These are phyloP conservation scores for Auricularia sp. DNA, from an alignment of 768 basidiomycete species.

Conservation along the genomic window DNA sequence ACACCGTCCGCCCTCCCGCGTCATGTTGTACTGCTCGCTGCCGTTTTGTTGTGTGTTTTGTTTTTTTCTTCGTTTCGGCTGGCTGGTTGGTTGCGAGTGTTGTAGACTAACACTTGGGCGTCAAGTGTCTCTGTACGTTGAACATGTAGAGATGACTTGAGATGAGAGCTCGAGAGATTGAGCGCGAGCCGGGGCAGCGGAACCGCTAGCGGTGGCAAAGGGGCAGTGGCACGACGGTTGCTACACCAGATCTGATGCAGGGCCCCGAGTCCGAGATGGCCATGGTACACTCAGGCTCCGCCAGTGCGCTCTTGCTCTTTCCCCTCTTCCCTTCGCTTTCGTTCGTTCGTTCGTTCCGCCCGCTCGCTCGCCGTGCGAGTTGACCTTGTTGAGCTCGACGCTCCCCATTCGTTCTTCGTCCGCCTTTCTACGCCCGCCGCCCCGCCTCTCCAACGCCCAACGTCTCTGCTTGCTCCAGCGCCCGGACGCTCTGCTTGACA, in stretches of 20 bases:
- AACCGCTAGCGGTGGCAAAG: not conserved
- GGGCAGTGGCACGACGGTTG: not conserved
- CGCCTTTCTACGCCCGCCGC: not conserved
- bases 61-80: not conserved
- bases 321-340: not conserved
- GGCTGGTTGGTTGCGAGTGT: too few species aligned
- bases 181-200: not conserved
- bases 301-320: not conserved
- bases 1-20: not conserved
- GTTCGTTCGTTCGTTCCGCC: conserved; percentile 4
- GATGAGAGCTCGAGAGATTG: not conserved
- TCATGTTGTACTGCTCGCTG: not conserved
- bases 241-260: not conserved
- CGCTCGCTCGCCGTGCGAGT: conserved; percentile 4
- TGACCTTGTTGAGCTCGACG: conserved; percentile 5
- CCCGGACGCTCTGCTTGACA: conserved; percentile 1
- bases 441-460: conserved; percentile 11
- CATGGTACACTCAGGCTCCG: not conserved
- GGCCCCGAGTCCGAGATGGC: not conserved
- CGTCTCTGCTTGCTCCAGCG: not conserved
- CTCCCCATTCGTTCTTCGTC: conserved; percentile 4
- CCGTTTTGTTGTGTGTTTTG: not conserved
- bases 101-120: not conserved
- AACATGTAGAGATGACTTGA: not conserved
- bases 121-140: not conserved